Conservation (phyloP, 768 basidiomycete species). For the Pseudohyphozyma bogoriensis region DNA sequence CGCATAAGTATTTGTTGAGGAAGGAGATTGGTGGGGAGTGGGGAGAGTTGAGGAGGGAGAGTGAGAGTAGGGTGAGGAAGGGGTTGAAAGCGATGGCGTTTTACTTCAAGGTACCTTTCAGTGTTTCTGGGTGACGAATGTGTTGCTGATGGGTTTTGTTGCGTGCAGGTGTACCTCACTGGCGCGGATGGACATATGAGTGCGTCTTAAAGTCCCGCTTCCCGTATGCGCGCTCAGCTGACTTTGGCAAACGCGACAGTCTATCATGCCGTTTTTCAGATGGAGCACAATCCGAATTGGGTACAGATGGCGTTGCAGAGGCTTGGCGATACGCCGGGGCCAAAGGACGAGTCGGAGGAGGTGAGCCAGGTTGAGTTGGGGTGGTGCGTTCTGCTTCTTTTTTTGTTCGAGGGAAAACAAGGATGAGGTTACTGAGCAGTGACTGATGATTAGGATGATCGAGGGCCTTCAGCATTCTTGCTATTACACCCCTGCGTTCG, state of each 20-base stretch:
- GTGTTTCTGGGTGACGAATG: too few species aligned
- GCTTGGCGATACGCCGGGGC: neutral
- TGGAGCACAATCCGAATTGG: slow-evolving; percentile 12
- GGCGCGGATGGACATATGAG: neutral
- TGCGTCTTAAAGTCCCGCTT: too few species aligned
- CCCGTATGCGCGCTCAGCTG: too few species aligned
- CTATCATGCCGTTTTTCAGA: slow-evolving; percentile 3
- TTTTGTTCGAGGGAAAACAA: neutral
- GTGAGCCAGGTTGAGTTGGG: slow-evolving; percentile 2
- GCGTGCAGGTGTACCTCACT: neutral
- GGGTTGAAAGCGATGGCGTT: neutral
- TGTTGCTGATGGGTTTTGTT: too few species aligned
- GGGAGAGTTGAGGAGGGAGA: neutral
- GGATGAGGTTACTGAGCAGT: neutral
- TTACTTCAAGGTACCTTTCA: too few species aligned
- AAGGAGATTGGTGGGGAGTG: too few species aligned
- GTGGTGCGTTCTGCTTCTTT: neutral
- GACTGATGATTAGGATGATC: slow-evolving; percentile 7
- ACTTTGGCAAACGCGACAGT: too few species aligned
- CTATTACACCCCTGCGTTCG: slow-evolving; percentile 5
- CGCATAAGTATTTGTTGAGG: neutral
- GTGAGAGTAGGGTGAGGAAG: neutral
- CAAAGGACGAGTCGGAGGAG: neutral
- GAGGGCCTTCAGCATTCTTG: slow-evolving; percentile 5
- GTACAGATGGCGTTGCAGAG: neutral